Conservation (phyloP, 1,139 yeast genomes). For the Entelexis sorbosivorans region DNA sequence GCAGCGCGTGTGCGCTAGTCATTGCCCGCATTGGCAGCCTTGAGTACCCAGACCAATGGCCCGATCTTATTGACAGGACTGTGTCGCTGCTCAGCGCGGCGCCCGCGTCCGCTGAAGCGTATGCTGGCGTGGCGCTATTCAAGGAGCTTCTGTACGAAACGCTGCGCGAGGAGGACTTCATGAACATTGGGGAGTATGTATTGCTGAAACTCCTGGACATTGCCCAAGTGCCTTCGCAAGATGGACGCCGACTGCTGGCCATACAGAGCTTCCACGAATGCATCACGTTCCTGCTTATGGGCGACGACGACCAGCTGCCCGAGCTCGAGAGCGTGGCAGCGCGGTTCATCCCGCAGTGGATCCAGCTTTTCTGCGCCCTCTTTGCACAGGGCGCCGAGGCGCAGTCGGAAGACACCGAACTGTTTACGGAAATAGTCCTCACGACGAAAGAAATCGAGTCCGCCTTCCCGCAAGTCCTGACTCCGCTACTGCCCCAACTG, state of each 20-base stretch:
- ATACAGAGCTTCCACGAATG: conserved; percentile 29
- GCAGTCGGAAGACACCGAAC: conserved; percentile 13
- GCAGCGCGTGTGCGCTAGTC: conserved; percentile 60
- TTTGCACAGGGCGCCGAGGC: conserved; percentile 13
- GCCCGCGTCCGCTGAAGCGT: conserved; percentile 30
- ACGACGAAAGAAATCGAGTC: conserved; percentile 28
- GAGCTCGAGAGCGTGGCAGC: conserved; percentile 24
- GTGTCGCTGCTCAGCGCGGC: conserved; percentile 38
- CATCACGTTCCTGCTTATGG: conserved; percentile 30
- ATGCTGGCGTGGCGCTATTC: conserved; percentile 62
- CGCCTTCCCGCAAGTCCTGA: conserved; percentile 26
- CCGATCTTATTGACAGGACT: conserved; percentile 43
- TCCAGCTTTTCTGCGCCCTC: conserved; percentile 23
- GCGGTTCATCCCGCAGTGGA: conserved; percentile 27
- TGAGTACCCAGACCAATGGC: conserved; percentile 97
- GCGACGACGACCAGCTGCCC: conserved; percentile 26
- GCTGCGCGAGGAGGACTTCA: conserved; percentile 76
- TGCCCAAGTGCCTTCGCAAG: conserved; percentile 12
- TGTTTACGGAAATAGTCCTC: conserved; percentile 22
- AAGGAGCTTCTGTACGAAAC: conserved; percentile 77
- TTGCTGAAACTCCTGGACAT: conserved; percentile 14
- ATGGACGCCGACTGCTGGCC: conserved; percentile 21
- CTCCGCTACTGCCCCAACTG: conserved; percentile 20
- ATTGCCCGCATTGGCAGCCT: conserved; percentile 77
- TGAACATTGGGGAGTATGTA: conserved; percentile 44